phyloP scores from a whole-genome alignment of 2,329 filamentous ascomycete genomes.

The Nectriaceae sp. region DNA sequence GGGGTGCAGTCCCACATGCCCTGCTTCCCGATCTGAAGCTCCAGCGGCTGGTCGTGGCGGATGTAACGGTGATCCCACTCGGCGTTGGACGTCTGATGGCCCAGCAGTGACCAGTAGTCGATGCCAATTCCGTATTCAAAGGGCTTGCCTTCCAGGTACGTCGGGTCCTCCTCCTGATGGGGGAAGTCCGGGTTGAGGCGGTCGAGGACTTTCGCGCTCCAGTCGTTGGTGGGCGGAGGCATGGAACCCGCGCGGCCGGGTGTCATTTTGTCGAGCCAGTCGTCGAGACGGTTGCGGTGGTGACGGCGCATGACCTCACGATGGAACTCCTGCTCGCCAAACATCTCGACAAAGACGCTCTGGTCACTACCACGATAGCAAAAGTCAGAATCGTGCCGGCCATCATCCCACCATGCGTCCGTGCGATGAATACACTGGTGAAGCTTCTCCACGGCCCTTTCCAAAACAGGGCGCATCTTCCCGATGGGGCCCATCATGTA shows the following conservation, averaged over 20 bases:
- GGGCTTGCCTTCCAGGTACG: conserved; percentile 19
- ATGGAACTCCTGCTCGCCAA: conserved; percentile 32
- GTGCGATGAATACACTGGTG: conserved; percentile 17
- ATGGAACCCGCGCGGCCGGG: conserved; percentile 20
- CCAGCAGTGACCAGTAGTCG: conserved; percentile 30
- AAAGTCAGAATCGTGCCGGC: conserved; percentile 8
- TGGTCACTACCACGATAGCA: conserved; percentile 31
- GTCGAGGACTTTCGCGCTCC: conserved; percentile 18
- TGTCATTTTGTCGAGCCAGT: conserved; percentile 21
- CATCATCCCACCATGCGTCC: conserved; percentile 14
- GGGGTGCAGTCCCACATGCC: conserved; percentile 23
- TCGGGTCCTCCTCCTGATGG: conserved; percentile 21
- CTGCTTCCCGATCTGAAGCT: conserved; percentile 20
- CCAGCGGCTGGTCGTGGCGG: conserved; percentile 18
- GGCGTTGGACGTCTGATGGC: conserved; percentile 27
- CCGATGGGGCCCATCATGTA: conserved; percentile 29
- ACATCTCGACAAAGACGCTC: conserved; percentile 31
- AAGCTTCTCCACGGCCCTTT: conserved; percentile 24
- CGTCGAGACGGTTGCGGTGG: conserved; percentile 21
- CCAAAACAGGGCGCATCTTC: conserved; percentile 23
- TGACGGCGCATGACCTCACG: conserved; percentile 32
- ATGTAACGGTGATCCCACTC: conserved; percentile 26
- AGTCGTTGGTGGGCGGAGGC: conserved; percentile 18
- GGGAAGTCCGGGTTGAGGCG: conserved; percentile 25
- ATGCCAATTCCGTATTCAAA: conserved; percentile 30